Evolutionary conservation across 2,329 filamentous ascomycete species (phyloP), one percentile per base, ranked within the genome.

Genomic region (Cladosporium cucumerinum): DNA sequence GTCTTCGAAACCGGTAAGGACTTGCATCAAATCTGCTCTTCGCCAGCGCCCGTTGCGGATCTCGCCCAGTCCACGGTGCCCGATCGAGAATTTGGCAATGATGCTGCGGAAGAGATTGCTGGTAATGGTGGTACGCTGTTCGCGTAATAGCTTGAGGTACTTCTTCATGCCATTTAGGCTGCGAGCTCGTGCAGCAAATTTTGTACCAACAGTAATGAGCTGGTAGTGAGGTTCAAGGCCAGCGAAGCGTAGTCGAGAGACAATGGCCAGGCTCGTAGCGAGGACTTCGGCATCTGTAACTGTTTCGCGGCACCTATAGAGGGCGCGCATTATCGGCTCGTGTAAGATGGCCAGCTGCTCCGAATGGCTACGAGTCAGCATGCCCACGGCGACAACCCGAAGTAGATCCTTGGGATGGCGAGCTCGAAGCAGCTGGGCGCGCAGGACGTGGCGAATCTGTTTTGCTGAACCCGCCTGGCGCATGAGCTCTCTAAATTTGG

Each of bases 1-100:
- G 39, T 73, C 72, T 18, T 74, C 68, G 57, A 77, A 77, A 0
- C 76, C 76, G 5, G 69, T 70, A 18, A 77, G 68, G 3, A 78
- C 75, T 65, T 76, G 72, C 30, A 75, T 59, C 8, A 78, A 70
- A n/a, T 77, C 74, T 5, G 65, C 43, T 57, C 71, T 67, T 48
- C 66, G 68, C 76, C 76, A 78, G 12, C 74, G 70, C 2, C 76
- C 76, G 48, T 78, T 78, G 0, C 76, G 69, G 21, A 78, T 76
- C 66, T 77, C 76, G 26, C 76, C 76, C 18, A 75, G 65, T 3
- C 76, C 76, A 5, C 73, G 67, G 32, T 68, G 65, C 0, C 76
- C 76, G 59, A 78, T 76, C n/a, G 72, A 75, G 66, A 70, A 77
- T 59, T 78, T 78, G 10, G 76, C 76, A 52, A 77, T 73, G 30